Evolutionary conservation across 768 basidiomycete genomes (phyloP).

Genomic region (Hebeloma cylindrosporum): DNA sequence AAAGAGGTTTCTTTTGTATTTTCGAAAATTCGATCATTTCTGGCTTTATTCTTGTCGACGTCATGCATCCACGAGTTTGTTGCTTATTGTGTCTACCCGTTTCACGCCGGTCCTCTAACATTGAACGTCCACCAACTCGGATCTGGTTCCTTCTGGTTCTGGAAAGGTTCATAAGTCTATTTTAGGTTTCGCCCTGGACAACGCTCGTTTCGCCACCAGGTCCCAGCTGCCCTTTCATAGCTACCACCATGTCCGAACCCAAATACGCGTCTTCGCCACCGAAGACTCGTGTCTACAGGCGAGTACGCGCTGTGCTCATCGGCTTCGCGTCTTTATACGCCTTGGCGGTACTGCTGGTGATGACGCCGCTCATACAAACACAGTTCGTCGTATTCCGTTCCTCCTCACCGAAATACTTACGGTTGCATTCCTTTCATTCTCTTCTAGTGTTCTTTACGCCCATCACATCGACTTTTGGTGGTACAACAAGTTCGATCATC

Average conservation of each 20-base stretch:
- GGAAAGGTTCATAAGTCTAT: not conserved
- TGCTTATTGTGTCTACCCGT: no score
- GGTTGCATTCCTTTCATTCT: not conserved
- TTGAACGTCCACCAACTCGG: no score
- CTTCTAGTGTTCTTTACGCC: slow-evolving; percentile 36
- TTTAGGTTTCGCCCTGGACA: not conserved
- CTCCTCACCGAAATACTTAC: slow-evolving; percentile 6
- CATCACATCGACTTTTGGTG: slow-evolving; percentile 37
- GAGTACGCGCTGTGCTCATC: slow-evolving; percentile 13
- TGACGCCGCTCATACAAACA: slow-evolving; percentile 41
- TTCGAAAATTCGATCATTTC: no score
- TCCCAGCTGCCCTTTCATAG: slow-evolving; percentile 10
- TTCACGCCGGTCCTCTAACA: no score
- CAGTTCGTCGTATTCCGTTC: slow-evolving; percentile 27
- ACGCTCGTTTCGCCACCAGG: not conserved
- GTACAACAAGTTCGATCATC: slow-evolving; percentile 37
- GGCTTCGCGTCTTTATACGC: slow-evolving; percentile 19
- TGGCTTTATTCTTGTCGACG: no score
- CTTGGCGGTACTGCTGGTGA: slow-evolving; percentile 29
- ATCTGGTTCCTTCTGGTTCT: not conserved
- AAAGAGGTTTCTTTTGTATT: no score
- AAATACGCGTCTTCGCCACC: slow-evolving; percentile 5
- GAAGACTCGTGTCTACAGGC: slow-evolving; percentile 7
- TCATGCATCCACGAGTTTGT: no score
- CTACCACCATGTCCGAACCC: slow-evolving; percentile 17